phyloP scores from a whole-genome alignment of 106 monocot genomes.

The Iris macrosiphon region DNA sequence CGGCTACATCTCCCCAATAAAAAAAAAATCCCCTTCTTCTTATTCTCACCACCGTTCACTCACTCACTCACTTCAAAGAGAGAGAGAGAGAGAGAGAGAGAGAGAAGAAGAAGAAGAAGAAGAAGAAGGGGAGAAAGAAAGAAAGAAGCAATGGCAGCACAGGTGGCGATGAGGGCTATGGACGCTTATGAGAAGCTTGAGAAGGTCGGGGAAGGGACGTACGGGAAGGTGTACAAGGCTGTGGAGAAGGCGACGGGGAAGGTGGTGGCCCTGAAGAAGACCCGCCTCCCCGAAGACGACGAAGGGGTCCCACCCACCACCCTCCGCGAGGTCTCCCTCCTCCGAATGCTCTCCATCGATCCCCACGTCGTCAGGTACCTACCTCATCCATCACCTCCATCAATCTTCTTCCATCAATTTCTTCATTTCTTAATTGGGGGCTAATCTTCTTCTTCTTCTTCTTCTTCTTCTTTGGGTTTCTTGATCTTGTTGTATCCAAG shows the following conservation, averaged over 20 bases:
- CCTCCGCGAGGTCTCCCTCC: slow-evolving; percentile 91
- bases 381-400: neutral
- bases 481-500: neutral
- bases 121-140: neutral
- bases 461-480: neutral
- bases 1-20: slow-evolving; percentile 3
- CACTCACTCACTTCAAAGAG: neutral
- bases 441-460: neutral
- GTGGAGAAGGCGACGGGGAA: slow-evolving; percentile 66
- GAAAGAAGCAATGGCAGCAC: neutral
- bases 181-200: slow-evolving; percentile 95
- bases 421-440: neutral
- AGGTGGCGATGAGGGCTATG: slow-evolving; percentile 43
- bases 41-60: neutral
- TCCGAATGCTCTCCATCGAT: slow-evolving; percentile 83
- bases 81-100: neutral
- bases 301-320: slow-evolving; percentile 94
- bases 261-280: slow-evolving; percentile 91
- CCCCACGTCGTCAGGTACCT: slow-evolving; percentile 84
- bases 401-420: neutral
- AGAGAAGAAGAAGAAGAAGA: neutral
- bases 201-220: slow-evolving; percentile 96
- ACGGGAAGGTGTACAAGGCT: slow-evolving; percentile 93
- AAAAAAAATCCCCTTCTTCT: neutral
- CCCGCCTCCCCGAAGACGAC: slow-evolving; percentile 80